A percentile compares a stretch with the other conserved stretches of the same genome.
phyloP scores from a whole-genome alignment of 148 eudicot species.

The Pouteria glomerata region DNA sequence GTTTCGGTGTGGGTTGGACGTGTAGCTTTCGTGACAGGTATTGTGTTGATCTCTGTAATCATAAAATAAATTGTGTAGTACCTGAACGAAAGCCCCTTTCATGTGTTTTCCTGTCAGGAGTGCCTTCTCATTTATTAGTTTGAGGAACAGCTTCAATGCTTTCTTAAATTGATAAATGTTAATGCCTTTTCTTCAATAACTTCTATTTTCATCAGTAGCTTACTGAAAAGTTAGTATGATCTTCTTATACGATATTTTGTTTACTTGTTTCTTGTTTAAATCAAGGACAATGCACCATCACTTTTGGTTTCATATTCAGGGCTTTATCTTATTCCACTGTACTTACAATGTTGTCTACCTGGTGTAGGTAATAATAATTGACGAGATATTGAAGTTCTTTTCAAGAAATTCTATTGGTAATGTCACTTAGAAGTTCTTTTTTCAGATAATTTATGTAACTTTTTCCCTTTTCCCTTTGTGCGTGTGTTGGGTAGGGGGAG shows the following conservation, averaged over 20 bases:
- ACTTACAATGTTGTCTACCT: conserved; percentile 4
- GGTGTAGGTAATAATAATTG: conserved; percentile 84
- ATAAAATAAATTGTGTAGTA: neutral
- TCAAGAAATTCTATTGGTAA: conserved; percentile 72
- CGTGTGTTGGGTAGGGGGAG: too few species aligned
- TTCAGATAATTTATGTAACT: neutral
- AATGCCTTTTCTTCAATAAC: neutral
- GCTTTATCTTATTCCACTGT: neutral
- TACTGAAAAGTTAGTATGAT: neutral
- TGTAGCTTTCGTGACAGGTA: neutral
- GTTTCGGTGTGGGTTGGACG: neutral
- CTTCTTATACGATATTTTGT: neutral
- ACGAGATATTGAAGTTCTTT: conserved; percentile 87
- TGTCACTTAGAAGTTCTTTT: neutral
- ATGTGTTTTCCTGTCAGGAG: neutral
- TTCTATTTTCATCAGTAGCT: neutral
- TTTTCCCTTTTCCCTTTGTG: neutral
- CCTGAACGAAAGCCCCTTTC: neutral
- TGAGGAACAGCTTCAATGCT: neutral
- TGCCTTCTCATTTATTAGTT: neutral
- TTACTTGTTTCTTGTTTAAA: neutral
- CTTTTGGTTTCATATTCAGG: neutral
- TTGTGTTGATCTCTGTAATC: neutral
- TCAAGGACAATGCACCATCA: neutral
- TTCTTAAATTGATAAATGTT: neutral